Evolutionary conservation across 768 basidiomycete genomes (phyloP), one percentile per base, ranked within the genome.

Genomic region (Lentinula lateritia): DNA sequence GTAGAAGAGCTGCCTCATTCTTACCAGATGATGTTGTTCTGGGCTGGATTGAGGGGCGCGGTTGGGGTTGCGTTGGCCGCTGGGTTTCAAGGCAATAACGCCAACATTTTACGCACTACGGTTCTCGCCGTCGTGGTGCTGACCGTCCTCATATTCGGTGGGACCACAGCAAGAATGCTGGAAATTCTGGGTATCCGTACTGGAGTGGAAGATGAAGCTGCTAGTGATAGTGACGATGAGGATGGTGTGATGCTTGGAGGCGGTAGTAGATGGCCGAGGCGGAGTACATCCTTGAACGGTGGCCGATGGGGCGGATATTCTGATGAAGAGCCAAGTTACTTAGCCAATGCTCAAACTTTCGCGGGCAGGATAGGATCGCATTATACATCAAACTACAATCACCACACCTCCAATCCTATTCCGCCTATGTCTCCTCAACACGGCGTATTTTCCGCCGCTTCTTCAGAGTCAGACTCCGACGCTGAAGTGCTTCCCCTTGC

Each of bases 21-120:
- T 10, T 98, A 99, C 69, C 95, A 98, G 68, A 96, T 98, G 93
- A 97, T 98, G 95, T 77, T 98, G 15, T 98, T 98, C 75, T 99
- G 96, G 97, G 96, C 96, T 1, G 96, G 96, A 5, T 76, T 99
- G 58, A 82, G 97, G 34, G 97, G 97, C 39, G 97, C 97, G 0
- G 97, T 99, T 46, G 97, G 97, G 42, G 97, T 99, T 20, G 97
- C 97, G 3, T 84, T 99, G 35, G 97, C 97, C 1, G 92, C 94
- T 1, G 95, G 95, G 2, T 96, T 99, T 80, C 88, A 88, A 61
- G 96, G 97, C n/a, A 81, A 86, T 34, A 96, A 96, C 69, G 93
- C 93, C 0, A 87, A 93, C 67, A 93, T 92, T 43, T 81, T 99
- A 56, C 81, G 95, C 38, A 97, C 88, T 50, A 98, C 97, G 0